Conservation (phyloP, 179 eudicot genomes). For the Nepenthes alata region DNA sequence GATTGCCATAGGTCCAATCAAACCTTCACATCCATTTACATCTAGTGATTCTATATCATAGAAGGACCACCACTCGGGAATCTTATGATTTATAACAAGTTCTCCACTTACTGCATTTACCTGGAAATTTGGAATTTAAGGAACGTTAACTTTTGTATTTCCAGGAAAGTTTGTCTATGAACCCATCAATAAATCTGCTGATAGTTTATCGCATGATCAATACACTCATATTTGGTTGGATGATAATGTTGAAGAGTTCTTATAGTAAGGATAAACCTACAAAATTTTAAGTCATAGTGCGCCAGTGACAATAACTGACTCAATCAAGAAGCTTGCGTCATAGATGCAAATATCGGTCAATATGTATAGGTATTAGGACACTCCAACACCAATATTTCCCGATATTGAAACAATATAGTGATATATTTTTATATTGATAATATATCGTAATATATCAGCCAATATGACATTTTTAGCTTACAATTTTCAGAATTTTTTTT, state of each 20-base stretch:
- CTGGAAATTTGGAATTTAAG: conserved; percentile 21
- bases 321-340: too few relatives aligned
- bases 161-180: neutral
- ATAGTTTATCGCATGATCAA: neutral
- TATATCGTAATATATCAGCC: too few relatives aligned
- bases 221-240: neutral
- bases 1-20: conserved; percentile 76
- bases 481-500: too few relatives aligned
- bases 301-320: too few relatives aligned
- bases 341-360: too few relatives aligned
- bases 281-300: too few relatives aligned
- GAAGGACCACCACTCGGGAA: conserved; percentile 84
- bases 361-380: too few relatives aligned
- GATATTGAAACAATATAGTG: too few relatives aligned
- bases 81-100: conserved; percentile 46
- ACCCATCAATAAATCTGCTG: neutral
- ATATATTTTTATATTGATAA: too few relatives aligned
- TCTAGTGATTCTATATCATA: conserved; percentile 38
- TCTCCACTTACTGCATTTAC: conserved; percentile 55
- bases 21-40: conserved; percentile 48
- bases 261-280: too few relatives aligned
- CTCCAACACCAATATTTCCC: too few relatives aligned
- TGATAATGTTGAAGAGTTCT: neutral
- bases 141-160: neutral
- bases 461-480: too few relatives aligned